phyloP scores from a whole-genome alignment of 306 rosid species.

The Mimosa bimucronata region DNA sequence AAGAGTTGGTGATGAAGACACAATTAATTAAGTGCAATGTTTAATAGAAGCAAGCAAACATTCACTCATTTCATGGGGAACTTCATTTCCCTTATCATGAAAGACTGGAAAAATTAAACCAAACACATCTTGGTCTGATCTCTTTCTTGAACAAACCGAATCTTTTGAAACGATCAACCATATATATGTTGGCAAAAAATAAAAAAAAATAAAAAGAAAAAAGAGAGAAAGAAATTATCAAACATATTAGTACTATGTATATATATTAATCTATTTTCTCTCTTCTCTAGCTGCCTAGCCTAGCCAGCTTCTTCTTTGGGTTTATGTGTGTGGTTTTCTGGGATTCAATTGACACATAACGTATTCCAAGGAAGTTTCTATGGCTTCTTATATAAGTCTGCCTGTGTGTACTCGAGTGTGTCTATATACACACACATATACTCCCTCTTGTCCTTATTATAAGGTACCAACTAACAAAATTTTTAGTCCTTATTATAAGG shows the following conservation, averaged over 20 bases:
- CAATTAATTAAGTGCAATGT: slow-evolving; percentile 51
- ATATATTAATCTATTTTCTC: background rate
- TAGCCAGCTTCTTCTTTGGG: slow-evolving; percentile 13
- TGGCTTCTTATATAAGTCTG: background rate
- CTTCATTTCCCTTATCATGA: slow-evolving; percentile 42
- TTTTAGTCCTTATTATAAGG: no score
- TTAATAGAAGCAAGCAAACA: slow-evolving; percentile 70
- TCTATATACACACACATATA: no score
- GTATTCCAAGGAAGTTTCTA: slow-evolving; percentile 67
- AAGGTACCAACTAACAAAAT: no score
- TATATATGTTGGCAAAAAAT: no score
- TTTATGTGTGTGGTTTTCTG: slow-evolving; percentile 20
- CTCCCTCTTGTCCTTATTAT: no score
- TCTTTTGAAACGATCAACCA: background rate
- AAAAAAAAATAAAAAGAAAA: no score
- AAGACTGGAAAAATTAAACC: slow-evolving; percentile 23
- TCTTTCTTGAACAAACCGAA: slow-evolving; percentile 10
- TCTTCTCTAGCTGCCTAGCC: background rate
- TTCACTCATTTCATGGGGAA: slow-evolving; percentile 66
- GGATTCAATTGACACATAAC: slow-evolving; percentile 47
- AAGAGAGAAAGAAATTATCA: background rate
- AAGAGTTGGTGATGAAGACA: slow-evolving; percentile 12
- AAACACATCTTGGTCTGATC: background rate
- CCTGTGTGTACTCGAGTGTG: background rate
- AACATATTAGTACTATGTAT: background rate